Percentiles rank a stretch among this genome's conserved stretches.
Evolutionary conservation across 2,329 filamentous ascomycete genomes (phyloP).

Genomic region (Venturia aucupariae): DNA sequence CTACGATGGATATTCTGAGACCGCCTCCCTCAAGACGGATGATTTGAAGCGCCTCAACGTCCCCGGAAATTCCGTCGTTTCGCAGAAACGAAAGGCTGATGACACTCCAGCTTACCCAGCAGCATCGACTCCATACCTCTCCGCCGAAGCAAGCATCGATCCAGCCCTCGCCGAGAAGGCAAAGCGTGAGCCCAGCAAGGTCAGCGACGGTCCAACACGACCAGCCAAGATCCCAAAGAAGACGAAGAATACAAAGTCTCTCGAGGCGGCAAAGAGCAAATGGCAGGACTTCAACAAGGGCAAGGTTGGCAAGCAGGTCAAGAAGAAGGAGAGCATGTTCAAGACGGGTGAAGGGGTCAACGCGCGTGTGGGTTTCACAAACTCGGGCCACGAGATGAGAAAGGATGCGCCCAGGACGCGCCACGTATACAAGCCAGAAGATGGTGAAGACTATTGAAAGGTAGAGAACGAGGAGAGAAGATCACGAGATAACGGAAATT

Average conservation of each 20-base stretch:
- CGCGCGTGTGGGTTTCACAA: conserved; percentile 90
- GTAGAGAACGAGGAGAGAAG: conserved; percentile 27
- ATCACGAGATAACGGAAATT: neutral
- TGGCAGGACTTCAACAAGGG: conserved; percentile 89
- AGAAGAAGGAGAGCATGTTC: conserved; percentile 97
- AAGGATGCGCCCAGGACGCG: conserved; percentile 77
- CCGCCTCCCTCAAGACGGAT: conserved; percentile 64
- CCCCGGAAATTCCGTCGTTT: conserved; percentile 18
- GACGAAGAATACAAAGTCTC: conserved; percentile 82
- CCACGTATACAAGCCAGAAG: conserved; percentile 75
- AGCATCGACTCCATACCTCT: conserved; percentile 46
- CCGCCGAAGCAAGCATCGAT: conserved; percentile 58
- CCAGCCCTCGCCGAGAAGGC: conserved; percentile 55
- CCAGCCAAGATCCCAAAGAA: conserved; percentile 62
- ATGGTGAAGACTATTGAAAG: conserved; percentile 32
- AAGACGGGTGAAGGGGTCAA: conserved; percentile 79
- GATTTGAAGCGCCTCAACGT: conserved; percentile 69
- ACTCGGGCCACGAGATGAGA: conserved; percentile 90
- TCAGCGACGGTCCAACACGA: conserved; percentile 47
- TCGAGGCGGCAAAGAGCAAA: conserved; percentile 83
- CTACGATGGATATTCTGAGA: conserved; percentile 79
- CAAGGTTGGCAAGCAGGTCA: conserved; percentile 44
- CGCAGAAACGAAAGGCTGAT: conserved; percentile 74
- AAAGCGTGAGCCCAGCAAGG: conserved; percentile 54
- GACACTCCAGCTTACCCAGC: conserved; percentile 45